These are phyloP conservation scores for Coemansia furcata DNA, from an alignment of 192 early-diverging fungal species.

Conservation along the genomic window DNA sequence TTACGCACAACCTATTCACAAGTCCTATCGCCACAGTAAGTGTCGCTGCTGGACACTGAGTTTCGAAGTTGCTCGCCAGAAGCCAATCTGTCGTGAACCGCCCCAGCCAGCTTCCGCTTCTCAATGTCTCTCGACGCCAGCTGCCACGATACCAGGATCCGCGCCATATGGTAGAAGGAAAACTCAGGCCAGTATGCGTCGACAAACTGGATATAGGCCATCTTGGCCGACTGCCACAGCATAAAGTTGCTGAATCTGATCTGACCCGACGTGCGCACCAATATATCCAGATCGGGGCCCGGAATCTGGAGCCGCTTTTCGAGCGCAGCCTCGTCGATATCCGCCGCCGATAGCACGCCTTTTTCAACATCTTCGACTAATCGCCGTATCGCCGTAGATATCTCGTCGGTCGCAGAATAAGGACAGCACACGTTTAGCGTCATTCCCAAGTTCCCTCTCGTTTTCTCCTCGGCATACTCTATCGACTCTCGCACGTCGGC, in stretches of 20 bases:
- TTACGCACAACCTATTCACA: neutral
- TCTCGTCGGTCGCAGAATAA: conserved; percentile 92
- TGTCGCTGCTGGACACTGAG: conserved; percentile 7
- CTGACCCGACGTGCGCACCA: conserved; percentile 95
- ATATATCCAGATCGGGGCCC: conserved; percentile 73
- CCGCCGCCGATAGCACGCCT: conserved; percentile 45
- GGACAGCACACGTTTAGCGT: conserved; percentile 90
- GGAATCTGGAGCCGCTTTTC: conserved; percentile 64
- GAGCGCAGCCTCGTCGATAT: conserved; percentile 58
- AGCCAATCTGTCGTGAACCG: neutral
- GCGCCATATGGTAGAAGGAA: conserved; percentile 80
- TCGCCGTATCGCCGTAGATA: conserved; percentile 64
- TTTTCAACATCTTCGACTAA: conserved; percentile 60
- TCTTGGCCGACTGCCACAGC: conserved; percentile 78
- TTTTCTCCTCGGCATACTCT: conserved; percentile 61
- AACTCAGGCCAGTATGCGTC: conserved; percentile 95
- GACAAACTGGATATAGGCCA: conserved; percentile 83
- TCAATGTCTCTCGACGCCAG: conserved; percentile 23
- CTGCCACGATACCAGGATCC: conserved; percentile 82
- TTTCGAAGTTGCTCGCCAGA: neutral
- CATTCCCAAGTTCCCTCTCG: conserved; percentile 64
- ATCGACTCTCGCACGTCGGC: conserved; percentile 61
- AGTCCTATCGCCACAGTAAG: conserved; percentile 4
- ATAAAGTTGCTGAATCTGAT: conserved; percentile 92
- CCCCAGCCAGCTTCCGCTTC: conserved; percentile 15